Base-by-base conservation (phyloP, 2,329 filamentous ascomycete species). In the Monilinia fructicola region DNA sequence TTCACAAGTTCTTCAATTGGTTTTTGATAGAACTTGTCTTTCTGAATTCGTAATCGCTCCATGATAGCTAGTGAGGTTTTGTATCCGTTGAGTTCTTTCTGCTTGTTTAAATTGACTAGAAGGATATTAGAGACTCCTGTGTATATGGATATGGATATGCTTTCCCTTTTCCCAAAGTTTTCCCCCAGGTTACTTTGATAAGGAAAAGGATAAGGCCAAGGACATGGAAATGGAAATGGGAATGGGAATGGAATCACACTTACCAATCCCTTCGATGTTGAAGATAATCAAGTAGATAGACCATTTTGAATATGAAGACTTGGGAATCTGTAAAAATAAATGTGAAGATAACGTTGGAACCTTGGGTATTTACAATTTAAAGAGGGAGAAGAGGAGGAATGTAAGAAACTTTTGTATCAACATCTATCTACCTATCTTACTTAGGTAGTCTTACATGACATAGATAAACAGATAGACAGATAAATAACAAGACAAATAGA, bases 1-100 rank as follows among this genome's bases (percentile, higher is more conserved):
- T 87, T 79, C 7, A 97, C 93, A 4, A 97, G 85, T 67, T 90
- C 83, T 70, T 90, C 86, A 68, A 97, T 95, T 18, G 92, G 86
- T 68, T 85, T 85, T 88, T 68, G 87, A 81, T 66, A 97, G 81
- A 64, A 92, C 89, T 3, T 83, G 80, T 58, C 85, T 83, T 72
- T 97, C 92, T 50, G 81, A 72, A 0, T 82, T 72, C 3, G 87
- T 88, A 69, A 96, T 84, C 2, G 87, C 82, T 23, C 80, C 83
- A 66, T 85, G 87, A 78, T 95, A 96, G 21, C 80, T 76, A 1
- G 83, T 78, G 0, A 97, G 85, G 7, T 83, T 83, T 46, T 84
- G 82, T 72, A 97, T 90, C 63, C 90, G 87, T 60, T 84, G 80
- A 21, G 83, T 81, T 52, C 94, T 89, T 77, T 96, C 87, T 69